phyloP scores from a whole-genome alignment of 305 asterid genomes.

The Fraxinus velutina region DNA sequence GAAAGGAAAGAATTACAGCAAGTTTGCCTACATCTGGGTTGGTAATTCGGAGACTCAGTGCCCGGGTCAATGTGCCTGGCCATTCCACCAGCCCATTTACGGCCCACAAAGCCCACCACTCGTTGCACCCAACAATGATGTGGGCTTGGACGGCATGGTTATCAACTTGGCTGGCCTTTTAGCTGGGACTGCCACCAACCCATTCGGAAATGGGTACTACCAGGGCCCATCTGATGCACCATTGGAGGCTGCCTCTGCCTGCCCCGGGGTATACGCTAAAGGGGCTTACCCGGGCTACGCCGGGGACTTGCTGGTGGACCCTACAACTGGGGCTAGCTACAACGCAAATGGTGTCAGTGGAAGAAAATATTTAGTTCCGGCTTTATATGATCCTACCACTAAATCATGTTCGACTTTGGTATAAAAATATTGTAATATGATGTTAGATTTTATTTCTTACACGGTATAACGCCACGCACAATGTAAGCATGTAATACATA shows the following conservation, averaged over 20 bases:
- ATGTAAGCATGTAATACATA: not conserved
- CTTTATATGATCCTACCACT: conserved; percentile 23
- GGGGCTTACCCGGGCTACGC: conserved; percentile 38
- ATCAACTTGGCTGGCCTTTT: conserved; percentile 37
- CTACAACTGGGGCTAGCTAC: conserved; percentile 32
- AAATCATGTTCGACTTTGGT: conserved; percentile 29
- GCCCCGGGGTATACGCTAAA: conserved; percentile 32
- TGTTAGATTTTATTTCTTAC: not conserved
- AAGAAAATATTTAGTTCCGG: conserved; percentile 29
- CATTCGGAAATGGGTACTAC: conserved; percentile 31
- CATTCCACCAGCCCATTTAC: conserved; percentile 47
- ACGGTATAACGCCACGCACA: not conserved
- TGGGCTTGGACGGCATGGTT: conserved; percentile 40
- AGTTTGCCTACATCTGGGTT: conserved; percentile 42
- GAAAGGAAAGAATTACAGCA: conserved; percentile 24
- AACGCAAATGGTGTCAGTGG: conserved; percentile 29
- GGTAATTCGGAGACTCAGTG: conserved; percentile 43
- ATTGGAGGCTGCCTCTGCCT: conserved; percentile 36
- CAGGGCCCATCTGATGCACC: conserved; percentile 36
- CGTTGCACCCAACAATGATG: conserved; percentile 44
- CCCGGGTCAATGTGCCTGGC: conserved; percentile 47
- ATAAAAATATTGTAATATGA: not conserved
- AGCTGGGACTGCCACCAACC: conserved; percentile 38
- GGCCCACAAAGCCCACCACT: conserved; percentile 48
- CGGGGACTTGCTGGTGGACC: conserved; percentile 31